Base-by-base conservation (phyloP, 441 rosid species). In the Dalechampia spathulata region DNA sequence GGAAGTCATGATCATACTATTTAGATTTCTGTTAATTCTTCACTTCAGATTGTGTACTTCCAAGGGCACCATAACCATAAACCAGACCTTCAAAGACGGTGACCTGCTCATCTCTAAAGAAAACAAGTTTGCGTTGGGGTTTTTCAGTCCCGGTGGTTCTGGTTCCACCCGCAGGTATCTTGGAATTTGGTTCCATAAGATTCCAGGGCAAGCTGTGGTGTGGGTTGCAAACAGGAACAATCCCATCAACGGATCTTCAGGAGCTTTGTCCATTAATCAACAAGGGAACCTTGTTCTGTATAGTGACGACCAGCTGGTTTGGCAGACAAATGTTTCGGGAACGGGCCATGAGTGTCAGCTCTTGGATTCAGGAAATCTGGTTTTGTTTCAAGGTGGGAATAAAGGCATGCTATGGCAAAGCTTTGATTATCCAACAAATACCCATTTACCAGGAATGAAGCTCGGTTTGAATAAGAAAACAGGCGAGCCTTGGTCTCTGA, bases 301-400 rank as follows among this genome's bases (percentile, higher is more conserved):
- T 10, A 20, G 26, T 45, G 17, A 27, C 5, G 19, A 47, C 6
- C 7, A 4, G 41, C 43, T 39, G 2, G 49, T 69, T 11, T 70
- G 75, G 77, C 72, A 65, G 0, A 36, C 70, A 3, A 60, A 57
- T 60, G 58, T 43, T 8, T 42, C 46, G 0, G 57, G 11, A 0
- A 27, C 4, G 3, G 37, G 6, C 20, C 21, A 10, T 6, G 53
- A 38, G 7, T 28, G 52, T 32, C 43, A 50, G 37, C 68, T 77
- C 7, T 25, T 71, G 42, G 70, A 77, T 61, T 57, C 66, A 0
- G 73, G 76, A 42, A 76, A 76, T 67, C 49, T 78, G 68, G 52
- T 14, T 32, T 15, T 30, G 51, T 17, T 49, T 1, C 28, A 36
- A 25, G 45, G 19, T 16, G 50, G 16, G 14, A 49, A 25, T 8